phyloP scores from a whole-genome alignment of 352 stramenopile species.

The Globisporangium uncinulatum region DNA sequence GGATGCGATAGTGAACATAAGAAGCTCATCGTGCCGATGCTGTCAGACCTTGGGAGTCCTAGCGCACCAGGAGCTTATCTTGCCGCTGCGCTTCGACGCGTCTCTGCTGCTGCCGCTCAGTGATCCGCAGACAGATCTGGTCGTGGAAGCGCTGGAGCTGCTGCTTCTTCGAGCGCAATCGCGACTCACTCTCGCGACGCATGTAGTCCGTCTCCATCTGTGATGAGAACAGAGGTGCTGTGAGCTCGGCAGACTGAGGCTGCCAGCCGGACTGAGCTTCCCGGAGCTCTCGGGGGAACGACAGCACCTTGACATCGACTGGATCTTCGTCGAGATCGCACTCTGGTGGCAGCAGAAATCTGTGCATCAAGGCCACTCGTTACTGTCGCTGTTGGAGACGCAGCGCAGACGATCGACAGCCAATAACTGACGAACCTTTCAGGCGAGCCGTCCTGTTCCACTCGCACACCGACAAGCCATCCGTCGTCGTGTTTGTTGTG shows the following conservation, averaged over 20 bases:
- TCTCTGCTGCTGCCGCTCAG: slow-evolving; percentile 33
- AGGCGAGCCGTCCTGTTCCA: no score
- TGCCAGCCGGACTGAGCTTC: no score
- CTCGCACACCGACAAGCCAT: no score
- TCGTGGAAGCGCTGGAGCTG: slow-evolving; percentile 53
- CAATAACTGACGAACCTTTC: no score
- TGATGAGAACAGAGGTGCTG: no score
- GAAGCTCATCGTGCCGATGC: background rate
- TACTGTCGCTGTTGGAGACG: no score
- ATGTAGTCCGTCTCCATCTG: slow-evolving; percentile 32
- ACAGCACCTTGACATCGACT: background rate
- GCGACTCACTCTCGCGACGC: slow-evolving; percentile 25
- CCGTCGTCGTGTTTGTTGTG: no score
- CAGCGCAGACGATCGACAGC: no score
- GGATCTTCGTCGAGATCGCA: background rate
- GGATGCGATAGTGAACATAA: background rate
- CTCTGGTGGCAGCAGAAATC: background rate
- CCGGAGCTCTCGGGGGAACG: background rate
- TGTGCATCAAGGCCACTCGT: background rate
- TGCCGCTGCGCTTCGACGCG: slow-evolving; percentile 20
- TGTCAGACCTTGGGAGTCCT: background rate
- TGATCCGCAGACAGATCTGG: slow-evolving; percentile 54
- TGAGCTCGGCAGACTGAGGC: no score
- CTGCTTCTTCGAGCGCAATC: slow-evolving; percentile 27
- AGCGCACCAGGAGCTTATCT: slow-evolving; percentile 22